phyloP scores from a whole-genome alignment of 768 basidiomycete genomes.

The Gymnopilus dilepis region DNA sequence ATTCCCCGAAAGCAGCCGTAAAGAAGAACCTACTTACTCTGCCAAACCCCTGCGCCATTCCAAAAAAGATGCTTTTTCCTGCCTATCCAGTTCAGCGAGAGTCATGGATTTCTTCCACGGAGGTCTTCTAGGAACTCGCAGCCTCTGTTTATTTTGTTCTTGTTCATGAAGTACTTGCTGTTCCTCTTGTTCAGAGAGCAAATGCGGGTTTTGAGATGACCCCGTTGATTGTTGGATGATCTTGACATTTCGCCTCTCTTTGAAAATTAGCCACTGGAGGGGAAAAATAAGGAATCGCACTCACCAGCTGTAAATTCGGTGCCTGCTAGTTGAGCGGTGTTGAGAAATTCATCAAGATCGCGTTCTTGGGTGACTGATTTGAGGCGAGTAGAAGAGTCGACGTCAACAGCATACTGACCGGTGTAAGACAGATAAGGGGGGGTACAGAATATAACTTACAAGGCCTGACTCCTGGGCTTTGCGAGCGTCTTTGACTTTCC shows the following conservation, averaged over 20 bases:
- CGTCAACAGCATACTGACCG: conserved; percentile 72
- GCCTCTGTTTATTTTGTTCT: conserved; percentile 67
- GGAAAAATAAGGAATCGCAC: conserved; percentile 23
- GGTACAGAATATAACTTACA: conserved; percentile 45
- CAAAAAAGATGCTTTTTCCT: conserved; percentile 89
- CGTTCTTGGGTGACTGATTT: conserved; percentile 95
- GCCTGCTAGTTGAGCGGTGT: conserved; percentile 92
- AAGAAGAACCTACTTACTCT: conserved; percentile 58
- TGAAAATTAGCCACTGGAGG: conserved; percentile 16
- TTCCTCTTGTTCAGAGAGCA: conserved; percentile 86
- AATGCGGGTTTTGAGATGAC: conserved; percentile 78
- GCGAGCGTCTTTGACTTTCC: conserved; percentile 78
- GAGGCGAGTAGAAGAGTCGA: conserved; percentile 69
- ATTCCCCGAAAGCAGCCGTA: not conserved
- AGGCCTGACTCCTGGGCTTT: conserved; percentile 65
- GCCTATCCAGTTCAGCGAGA: conserved; percentile 77
- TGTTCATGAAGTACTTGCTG: conserved; percentile 75
- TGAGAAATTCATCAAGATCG: conserved; percentile 95
- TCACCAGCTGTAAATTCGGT: conserved; percentile 95
- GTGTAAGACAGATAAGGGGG: conserved; percentile 16
- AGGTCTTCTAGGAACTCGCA: conserved; percentile 90
- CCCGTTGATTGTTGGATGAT: conserved; percentile 66
- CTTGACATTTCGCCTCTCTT: conserved; percentile 82
- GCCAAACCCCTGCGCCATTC: conserved; percentile 94
- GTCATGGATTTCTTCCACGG: conserved; percentile 87